Evolutionary conservation across 2,329 filamentous ascomycete genomes (phyloP).

Genomic region (Venturia aucupariae): DNA sequence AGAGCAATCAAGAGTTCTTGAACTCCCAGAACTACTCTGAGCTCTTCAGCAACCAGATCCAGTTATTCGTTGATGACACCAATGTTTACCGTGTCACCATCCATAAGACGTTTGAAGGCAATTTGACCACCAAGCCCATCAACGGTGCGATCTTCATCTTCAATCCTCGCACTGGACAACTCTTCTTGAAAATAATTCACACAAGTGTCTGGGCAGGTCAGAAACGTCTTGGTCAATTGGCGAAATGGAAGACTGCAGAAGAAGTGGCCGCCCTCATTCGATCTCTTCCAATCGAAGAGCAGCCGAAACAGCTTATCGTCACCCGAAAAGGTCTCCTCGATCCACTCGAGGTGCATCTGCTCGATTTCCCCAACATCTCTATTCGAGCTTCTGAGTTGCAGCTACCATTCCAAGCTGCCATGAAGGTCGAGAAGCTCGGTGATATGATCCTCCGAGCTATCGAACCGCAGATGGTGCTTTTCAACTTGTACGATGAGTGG

Average conservation of each 20-base stretch:
- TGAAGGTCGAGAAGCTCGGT: constrained; percentile 98
- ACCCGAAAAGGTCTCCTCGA: constrained; percentile 95
- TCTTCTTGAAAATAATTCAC: constrained; percentile 99
- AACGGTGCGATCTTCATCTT: constrained; percentile 99
- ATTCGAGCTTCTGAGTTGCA: constrained; percentile 96
- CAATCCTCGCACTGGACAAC: constrained; percentile 93
- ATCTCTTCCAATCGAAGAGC: constrained; percentile 92
- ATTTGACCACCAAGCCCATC: constrained; percentile 97
- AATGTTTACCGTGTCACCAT: constrained; percentile 99
- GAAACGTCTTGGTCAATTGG: constrained; percentile 95
- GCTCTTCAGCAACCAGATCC: constrained; percentile 96
- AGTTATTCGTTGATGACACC: constrained; percentile 97
- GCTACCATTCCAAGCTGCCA: constrained; percentile 95
- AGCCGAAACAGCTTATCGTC: constrained; percentile 97
- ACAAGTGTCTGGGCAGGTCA: constrained; percentile 98
- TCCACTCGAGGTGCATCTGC: constrained; percentile 90
- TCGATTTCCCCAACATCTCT: constrained; percentile 98
- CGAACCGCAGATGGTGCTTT: constrained; percentile 99
- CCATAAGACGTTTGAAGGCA: constrained; percentile 98
- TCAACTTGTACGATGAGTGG: constrained; percentile 99
- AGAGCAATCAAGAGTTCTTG: constrained; percentile 97
- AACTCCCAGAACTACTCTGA: constrained; percentile 99
- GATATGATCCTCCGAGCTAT: constrained; percentile 98
- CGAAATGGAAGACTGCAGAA: constrained; percentile 99
- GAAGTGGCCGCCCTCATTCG: constrained; percentile 97